Base-by-base conservation (phyloP, 345 rosid species). In the Citrus reticulata region DNA sequence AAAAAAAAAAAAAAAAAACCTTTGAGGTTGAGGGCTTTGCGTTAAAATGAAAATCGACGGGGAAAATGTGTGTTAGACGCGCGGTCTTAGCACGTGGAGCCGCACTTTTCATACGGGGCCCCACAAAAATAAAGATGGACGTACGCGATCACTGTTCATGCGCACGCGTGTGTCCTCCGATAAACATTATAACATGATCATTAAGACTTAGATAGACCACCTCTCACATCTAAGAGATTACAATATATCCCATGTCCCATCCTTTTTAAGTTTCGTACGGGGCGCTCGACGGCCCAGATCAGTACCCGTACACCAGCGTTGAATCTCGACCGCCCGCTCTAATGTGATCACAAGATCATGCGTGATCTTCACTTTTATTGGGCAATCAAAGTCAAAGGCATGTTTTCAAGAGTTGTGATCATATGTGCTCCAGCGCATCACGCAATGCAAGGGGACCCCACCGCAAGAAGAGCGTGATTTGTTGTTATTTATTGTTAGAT, bases 161-260 rank as follows among this genome's bases (percentile, higher is more conserved):
- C 24, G 86, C 87, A 87, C 83, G 89, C 89, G 73, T 51, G 81
- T 16, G 83, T 74, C 72, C 81, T 68, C 20, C 20, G 59, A 55
- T 7, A 77, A 70, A 73, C 76, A 82, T 82, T 20, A 81, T 73
- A 82, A 81, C 86, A 71, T 81, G 79, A 86, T 84, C 81, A 80
- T 82, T 78, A 77, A 72, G 39, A 70, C 55, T 55, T 55, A 24
- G 62, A 74, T 61, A 74, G 78, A 60, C 68, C 62, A 20, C 81
- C 75, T 74, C 79, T 77, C 86, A 74, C 78, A 35, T 79, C 83
- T 58, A n/a, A 42, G 49, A 20, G 73, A 78, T 78, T 66, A 10
- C 75, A 46, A 58, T 64, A 74, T 70, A 77, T 74, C 70, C 73
- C 22, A 24, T 14, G 68, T 39, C 49, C 29, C n/a, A 24, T 7